Evolutionary conservation across 352 stramenopile species (phyloP), one percentile per base, ranked within the genome.

Genomic region (Phytopythium ostracodes): DNA sequence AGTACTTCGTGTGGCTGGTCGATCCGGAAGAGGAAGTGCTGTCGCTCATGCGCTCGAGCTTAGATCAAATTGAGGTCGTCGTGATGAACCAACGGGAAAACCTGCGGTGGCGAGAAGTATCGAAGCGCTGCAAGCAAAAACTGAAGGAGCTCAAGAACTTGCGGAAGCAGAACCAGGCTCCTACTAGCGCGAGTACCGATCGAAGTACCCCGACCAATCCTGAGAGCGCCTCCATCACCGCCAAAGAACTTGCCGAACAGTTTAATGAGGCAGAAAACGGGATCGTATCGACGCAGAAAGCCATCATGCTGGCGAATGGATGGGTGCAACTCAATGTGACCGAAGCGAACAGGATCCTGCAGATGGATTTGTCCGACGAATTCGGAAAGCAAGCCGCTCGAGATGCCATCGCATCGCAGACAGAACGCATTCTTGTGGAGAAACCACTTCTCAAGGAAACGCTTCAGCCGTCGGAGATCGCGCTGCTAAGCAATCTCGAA

Each of bases 1-100:
- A 92, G 56, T 87, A 75, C 55, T 92, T 77, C 50, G 35, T 91
- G 3, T 87, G 80, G 79, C 63, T 89, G 47, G 69, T 75, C 5
- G 71, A 84, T 14, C 71, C 68, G 5, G 29, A 72, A 4, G 71
- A 88, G 18, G 81, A 91, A 56, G 70, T 91, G 12, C 25, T 88
- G 60, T 75, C 71, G 8, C 63, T 91, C 14, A 57, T 84, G n/a
- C 55, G 49, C 18, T 60, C 55, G 15, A 78, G 76, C n/a, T 24
- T 91, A 29, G 58, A 64, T 17, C 62, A 79, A 1, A 56, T 78
- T 22, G 79, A 89, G 62, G 69, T 53, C 1, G 53, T 77, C 18
- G 67, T 66, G 29, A 25, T 77, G 18, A 76, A 66, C 50, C 73
- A 61, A 8, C 73, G 64, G 5, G 73, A 88, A 55, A 71, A 76